phyloP scores from a whole-genome alignment of 768 basidiomycete species.

The Lactifluus volemus region DNA sequence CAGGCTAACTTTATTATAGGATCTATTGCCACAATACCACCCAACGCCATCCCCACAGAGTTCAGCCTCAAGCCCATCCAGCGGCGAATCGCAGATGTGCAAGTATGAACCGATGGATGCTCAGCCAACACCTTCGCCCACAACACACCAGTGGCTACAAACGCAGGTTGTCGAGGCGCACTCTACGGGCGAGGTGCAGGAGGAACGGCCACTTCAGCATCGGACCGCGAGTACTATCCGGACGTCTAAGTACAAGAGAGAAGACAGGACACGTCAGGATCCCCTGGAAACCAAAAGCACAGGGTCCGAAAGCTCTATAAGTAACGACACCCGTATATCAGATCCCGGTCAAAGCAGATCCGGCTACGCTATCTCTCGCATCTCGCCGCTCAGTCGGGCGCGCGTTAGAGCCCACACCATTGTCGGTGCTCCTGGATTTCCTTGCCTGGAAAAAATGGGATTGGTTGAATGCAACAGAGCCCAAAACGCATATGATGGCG shows the following conservation, averaged over 20 bases:
- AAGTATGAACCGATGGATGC: not conserved
- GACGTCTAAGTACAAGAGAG: not conserved
- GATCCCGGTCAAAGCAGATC: not conserved
- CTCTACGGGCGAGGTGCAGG: not conserved
- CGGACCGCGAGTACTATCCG: not conserved
- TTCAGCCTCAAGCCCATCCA: not conserved
- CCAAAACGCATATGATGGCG: not conserved
- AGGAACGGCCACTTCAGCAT: not conserved
- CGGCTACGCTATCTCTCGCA: not conserved
- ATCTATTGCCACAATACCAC: not conserved
- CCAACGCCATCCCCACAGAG: not conserved
- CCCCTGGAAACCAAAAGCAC: not conserved
- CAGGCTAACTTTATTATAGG: not conserved
- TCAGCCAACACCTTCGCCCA: not conserved
- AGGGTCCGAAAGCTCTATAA: not conserved
- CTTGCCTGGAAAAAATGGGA: not conserved
- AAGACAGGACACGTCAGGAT: not conserved
- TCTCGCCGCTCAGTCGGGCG: not conserved
- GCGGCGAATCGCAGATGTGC: not conserved
- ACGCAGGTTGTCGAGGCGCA: not conserved
- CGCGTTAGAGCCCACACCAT: too few relatives aligned
- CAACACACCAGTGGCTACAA: not conserved
- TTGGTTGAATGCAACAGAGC: not conserved
- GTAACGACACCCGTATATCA: not conserved
- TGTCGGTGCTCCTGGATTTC: not conserved